Evolutionary conservation across 139 green algal species (phyloP), one percentile per base, ranked within the genome.

Genomic region (Chlamydomonas incerta): DNA sequence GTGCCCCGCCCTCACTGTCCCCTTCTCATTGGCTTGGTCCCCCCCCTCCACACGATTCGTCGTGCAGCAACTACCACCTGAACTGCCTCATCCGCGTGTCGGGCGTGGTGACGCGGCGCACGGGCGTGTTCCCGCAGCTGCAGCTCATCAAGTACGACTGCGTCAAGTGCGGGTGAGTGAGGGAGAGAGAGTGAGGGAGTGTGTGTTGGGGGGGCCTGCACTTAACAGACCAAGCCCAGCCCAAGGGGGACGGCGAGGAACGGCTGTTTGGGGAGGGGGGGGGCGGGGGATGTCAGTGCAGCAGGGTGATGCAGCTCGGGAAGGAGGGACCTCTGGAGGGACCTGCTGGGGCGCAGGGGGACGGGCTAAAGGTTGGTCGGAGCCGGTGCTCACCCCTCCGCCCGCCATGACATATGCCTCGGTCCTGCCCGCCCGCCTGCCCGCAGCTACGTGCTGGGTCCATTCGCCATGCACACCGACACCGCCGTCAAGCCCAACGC

Each of bases 81-180:
- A 95, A 98, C 89, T 88, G 88, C 73, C 92, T 99, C 72, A 93
- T 99, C 35, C 90, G 93, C 28, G 91, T 98, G 26, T 87, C 87
- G 17, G 98, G 98, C 79, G 98, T 99, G 69, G 97, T 99, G 5
- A 99, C 97, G 0, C 92, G 98, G 34, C 95, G 98, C 80, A 99
- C 96, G 8, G 95, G 97, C 46, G 97, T 99, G 52, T 99, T 99
- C 93, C 98, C 98, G 8, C 98, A 99, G 96, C 94, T 99, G 72
- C 88, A 93, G 69, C 63, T 95, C 52, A 92, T 99, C n/a, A 94
- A 94, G 83, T 99, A 95, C 90, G 94, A 98, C 90, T 99, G 98
- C 92, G 70, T 69, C 29, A 94, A 94, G 88, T 99, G 98, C 89
- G 93, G 94, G 60, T 66, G 60, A 66, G 60, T 66, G 24, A 2